Conservation (phyloP, 23 red algal genomes). For the Gracilaria domingensis region DNA sequence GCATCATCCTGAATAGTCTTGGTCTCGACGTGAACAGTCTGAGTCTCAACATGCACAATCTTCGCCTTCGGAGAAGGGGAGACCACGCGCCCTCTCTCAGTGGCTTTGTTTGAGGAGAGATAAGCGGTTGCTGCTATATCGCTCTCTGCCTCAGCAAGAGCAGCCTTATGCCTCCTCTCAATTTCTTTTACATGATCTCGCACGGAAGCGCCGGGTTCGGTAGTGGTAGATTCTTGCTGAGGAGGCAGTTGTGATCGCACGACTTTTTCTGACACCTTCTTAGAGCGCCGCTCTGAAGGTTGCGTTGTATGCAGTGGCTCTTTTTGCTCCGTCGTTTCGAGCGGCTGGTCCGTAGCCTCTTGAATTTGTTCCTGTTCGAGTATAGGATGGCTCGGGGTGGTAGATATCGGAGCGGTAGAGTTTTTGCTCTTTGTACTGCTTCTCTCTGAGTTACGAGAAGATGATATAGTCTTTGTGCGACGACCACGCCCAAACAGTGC, state of each 20-base stretch:
- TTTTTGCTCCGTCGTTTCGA: background rate
- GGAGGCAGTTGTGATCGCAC: background rate
- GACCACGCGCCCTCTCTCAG: background rate
- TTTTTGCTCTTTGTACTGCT: background rate
- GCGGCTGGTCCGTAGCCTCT: background rate
- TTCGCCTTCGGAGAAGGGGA: background rate
- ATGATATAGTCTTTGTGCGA: conserved; percentile 26
- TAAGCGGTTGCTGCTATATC: conserved; percentile 4
- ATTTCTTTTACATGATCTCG: conserved; percentile 21
- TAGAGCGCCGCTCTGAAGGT: background rate
- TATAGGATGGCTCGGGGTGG: background rate
- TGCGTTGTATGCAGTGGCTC: background rate
- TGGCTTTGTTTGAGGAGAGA: background rate
- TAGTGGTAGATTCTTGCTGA: too few relatives aligned
- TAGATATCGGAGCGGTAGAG: background rate
- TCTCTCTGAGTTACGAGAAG: background rate
- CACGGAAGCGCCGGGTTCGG: background rate
- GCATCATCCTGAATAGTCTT: conserved; percentile 20
- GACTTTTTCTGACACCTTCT: background rate
- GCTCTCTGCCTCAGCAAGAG: conserved; percentile 3
- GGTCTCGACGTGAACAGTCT: conserved; percentile 22
- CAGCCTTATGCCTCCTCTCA: conserved; percentile 17
- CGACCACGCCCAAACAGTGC: conserved; percentile 60
- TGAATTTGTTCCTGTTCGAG: conserved; percentile 17
- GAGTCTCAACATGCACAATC: conserved; percentile 3